Evolutionary conservation across 2,329 filamentous ascomycete species (phyloP).

Genomic region (Xylaria sp.): DNA sequence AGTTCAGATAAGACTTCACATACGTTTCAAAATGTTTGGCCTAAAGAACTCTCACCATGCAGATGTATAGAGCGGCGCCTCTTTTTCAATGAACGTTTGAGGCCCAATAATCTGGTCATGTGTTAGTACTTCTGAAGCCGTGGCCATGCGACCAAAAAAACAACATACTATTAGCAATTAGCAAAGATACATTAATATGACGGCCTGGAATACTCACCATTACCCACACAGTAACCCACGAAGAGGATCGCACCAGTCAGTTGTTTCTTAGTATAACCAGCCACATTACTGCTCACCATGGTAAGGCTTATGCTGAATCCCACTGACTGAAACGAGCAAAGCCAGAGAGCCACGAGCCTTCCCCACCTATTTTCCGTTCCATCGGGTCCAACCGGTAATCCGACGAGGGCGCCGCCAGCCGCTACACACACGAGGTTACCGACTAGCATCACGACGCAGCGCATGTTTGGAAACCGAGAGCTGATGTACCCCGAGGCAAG

Average conservation of each 20-base stretch:
- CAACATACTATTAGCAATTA: constrained; percentile 22
- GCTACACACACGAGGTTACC: constrained; percentile 62
- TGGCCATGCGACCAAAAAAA: neutral
- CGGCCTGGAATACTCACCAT: constrained; percentile 20
- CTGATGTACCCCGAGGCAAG: constrained; percentile 58
- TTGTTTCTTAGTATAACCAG: constrained; percentile 45
- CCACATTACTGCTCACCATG: constrained; percentile 44
- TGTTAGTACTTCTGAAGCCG: neutral
- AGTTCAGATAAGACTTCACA: neutral
- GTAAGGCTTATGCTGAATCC: constrained; percentile 44
- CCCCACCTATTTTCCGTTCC: constrained; percentile 58
- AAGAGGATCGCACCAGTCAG: constrained; percentile 43
- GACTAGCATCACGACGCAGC: constrained; percentile 60
- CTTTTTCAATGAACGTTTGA: constrained; percentile 48
- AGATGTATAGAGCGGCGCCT: constrained; percentile 55
- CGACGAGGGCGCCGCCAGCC: constrained; percentile 58
- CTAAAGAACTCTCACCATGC: constrained; percentile 41
- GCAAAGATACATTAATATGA: neutral
- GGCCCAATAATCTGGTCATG: constrained; percentile 29
- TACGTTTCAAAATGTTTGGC: neutral
- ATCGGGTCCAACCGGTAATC: constrained; percentile 47
- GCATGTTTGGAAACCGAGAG: constrained; percentile 54
- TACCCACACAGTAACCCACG: constrained; percentile 41
- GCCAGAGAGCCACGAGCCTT: constrained; percentile 61
- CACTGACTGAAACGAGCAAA: constrained; percentile 46